These are phyloP conservation scores for Mimosa bimucronata DNA, from an alignment of 306 rosid species.

Conservation along the genomic window DNA sequence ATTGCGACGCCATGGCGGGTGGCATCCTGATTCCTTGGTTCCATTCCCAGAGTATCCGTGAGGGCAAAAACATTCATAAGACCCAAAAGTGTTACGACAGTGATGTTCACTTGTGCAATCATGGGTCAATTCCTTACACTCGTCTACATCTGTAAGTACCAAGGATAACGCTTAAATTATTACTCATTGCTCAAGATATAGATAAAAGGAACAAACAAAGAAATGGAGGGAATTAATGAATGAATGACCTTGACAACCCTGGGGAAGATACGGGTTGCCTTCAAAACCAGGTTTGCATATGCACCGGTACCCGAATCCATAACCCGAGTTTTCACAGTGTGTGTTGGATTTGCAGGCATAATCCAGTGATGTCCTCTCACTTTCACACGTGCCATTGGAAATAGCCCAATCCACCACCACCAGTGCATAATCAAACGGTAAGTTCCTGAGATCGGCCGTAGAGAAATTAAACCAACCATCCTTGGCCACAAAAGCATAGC, in stretches of 20 bases:
- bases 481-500: slow-evolving; percentile 37
- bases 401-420: slow-evolving; percentile 47
- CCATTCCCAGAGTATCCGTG: background rate
- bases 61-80: background rate
- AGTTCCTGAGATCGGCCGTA: background rate
- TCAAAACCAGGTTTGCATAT: slow-evolving; percentile 36
- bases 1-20: no score
- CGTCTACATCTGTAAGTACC: slow-evolving; percentile 4
- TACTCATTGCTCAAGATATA: background rate
- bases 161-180: background rate
- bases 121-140: background rate
- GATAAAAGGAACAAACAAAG: no score
- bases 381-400: slow-evolving; percentile 21
- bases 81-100: background rate
- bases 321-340: background rate
- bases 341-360: slow-evolving; percentile 26
- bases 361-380: background rate
- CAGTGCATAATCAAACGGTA: background rate
- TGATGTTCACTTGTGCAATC: background rate
- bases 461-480: slow-evolving; percentile 39
- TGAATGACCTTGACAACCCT: slow-evolving; percentile 43
- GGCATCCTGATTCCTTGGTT: background rate
- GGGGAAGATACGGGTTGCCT: slow-evolving; percentile 43
- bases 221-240: background rate
- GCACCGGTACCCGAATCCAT: slow-evolving; percentile 38